Conservation (phyloP, 2,329 filamentous ascomycete genomes). For the Diaporthe helianthi region DNA sequence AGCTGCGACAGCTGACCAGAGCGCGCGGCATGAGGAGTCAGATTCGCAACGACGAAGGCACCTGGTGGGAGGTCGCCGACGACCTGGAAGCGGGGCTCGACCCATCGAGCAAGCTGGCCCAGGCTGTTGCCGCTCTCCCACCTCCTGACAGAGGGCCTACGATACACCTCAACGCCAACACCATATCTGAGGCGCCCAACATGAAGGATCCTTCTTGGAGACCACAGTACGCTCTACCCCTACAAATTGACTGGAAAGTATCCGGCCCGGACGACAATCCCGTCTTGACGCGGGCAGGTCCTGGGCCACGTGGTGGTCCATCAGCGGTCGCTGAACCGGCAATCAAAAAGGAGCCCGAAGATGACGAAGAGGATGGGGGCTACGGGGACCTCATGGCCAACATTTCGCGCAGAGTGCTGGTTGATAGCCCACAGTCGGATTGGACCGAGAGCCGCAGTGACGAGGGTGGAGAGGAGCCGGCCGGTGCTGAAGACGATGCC, state of each 20-base stretch:
- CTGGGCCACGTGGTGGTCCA: background rate
- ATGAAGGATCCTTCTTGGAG: constrained; percentile 13
- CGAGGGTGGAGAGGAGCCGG: background rate
- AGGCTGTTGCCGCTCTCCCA: background rate
- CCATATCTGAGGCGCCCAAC: background rate
- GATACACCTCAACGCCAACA: background rate
- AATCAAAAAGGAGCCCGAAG: background rate
- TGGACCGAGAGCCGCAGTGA: background rate
- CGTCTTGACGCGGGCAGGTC: background rate
- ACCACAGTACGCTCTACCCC: background rate
- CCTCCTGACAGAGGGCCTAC: background rate
- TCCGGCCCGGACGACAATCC: background rate
- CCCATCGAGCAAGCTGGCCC: constrained; percentile 6
- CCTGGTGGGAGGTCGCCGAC: constrained; percentile 27
- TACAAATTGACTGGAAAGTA: background rate
- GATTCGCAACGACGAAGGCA: constrained; percentile 11
- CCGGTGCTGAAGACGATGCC: background rate
- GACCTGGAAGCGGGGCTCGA: constrained; percentile 23
- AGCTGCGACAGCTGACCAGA: constrained; percentile 16
- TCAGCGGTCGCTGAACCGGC: background rate
- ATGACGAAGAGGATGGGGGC: background rate
- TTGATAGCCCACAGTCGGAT: background rate
- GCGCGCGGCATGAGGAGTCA: constrained; percentile 14
- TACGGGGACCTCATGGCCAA: constrained; percentile 7
- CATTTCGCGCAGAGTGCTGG: background rate